These are phyloP conservation scores for Desmodesmus armatus DNA, from an alignment of 139 green algal genomes.

Conservation along the genomic window DNA sequence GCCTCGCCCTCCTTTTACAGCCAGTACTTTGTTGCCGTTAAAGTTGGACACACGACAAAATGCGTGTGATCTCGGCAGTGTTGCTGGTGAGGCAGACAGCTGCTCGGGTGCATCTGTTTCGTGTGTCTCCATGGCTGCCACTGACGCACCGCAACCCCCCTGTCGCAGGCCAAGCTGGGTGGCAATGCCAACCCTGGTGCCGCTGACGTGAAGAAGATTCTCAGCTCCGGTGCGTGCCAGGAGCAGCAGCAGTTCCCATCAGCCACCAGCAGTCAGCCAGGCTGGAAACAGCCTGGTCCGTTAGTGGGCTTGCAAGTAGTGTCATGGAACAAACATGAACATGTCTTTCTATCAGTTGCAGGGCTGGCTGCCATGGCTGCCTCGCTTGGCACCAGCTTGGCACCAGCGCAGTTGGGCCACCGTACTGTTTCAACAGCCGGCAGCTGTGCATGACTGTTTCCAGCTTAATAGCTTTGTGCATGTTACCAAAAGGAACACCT, in stretches of 20 bases:
- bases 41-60: constrained; percentile 57
- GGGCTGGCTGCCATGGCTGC: not conserved
- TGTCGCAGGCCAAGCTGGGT: constrained; percentile 76
- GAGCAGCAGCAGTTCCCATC: constrained; percentile 6
- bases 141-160: no score
- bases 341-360: no score
- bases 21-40: constrained; percentile 51
- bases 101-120: not conserved
- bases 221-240: constrained; percentile 62
- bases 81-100: constrained; percentile 58
- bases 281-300: no score
- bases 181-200: constrained; percentile 76
- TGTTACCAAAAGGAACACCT: no score
- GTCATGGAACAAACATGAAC: no score
- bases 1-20: not conserved
- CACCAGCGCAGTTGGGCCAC: no score
- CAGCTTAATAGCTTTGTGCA: no score
- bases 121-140: not conserved
- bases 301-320: no score
- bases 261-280: no score
- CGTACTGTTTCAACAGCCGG: no score
- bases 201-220: constrained; percentile 78
- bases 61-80: constrained; percentile 72
- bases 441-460: no score
- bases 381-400: not conserved